Conservation (phyloP, 306 rosid genomes). For the Betula pendula region DNA sequence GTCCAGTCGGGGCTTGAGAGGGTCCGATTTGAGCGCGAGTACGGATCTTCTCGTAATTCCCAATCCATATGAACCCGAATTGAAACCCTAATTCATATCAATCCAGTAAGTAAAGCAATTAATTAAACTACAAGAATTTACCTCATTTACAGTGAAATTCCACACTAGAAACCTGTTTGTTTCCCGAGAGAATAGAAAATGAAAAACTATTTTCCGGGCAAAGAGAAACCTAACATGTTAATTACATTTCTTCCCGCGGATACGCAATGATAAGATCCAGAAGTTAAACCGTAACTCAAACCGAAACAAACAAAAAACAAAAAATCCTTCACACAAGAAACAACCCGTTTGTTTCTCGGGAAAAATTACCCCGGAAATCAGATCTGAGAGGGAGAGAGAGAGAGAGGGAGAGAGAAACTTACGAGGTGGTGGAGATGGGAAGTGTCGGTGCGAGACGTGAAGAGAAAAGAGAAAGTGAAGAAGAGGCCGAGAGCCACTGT, state of each 20-base stretch:
- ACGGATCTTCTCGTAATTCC: slow-evolving; percentile 63
- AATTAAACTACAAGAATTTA: neutral
- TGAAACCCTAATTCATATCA: slow-evolving; percentile 48
- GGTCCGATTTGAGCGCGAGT: slow-evolving; percentile 78
- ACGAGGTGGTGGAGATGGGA: slow-evolving; percentile 43
- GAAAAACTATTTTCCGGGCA: neutral
- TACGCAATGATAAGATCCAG: slow-evolving; percentile 28
- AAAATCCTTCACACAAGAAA: neutral
- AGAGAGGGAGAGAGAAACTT: slow-evolving; percentile 25
- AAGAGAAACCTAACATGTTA: slow-evolving; percentile 3
- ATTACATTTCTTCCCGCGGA: slow-evolving; percentile 18
- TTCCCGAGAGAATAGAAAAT: slow-evolving; percentile 2
- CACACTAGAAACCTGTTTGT: neutral
- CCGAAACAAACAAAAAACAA: neutral
- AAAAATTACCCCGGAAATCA: neutral
- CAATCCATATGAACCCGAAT: slow-evolving; percentile 42
- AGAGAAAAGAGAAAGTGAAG: slow-evolving; percentile 52
- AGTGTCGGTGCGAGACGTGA: slow-evolving; percentile 47
- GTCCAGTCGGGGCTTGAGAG: slow-evolving; percentile 82
- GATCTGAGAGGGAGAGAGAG: neutral
- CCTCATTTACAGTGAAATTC: slow-evolving; percentile 2
- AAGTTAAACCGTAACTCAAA: slow-evolving; percentile 8
- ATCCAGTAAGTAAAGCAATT: neutral
- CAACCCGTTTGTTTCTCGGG: neutral
- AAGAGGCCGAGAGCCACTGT: slow-evolving; percentile 40